Percentiles rank a stretch among this genome's conserved stretches.
Conservation (phyloP, 148 eudicot species). For the Vaccinium myrtillus region DNA sequence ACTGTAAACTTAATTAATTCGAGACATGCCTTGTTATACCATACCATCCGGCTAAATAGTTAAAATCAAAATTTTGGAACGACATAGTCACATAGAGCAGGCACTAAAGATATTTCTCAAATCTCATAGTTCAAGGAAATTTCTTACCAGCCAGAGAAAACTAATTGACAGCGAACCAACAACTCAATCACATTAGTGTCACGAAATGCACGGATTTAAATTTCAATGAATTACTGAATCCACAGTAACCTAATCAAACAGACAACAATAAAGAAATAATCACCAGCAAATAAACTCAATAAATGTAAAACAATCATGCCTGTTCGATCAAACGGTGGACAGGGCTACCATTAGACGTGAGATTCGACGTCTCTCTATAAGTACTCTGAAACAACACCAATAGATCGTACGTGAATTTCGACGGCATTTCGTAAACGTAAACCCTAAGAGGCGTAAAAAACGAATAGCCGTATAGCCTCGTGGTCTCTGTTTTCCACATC, state of each 20-base stretch:
- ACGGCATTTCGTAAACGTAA: conserved; percentile 91
- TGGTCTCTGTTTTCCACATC: conserved; percentile 48
- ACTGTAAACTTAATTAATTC: no score
- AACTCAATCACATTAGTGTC: no score
- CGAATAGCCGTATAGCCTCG: conserved; percentile 29
- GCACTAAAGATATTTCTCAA: no score
- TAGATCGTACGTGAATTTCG: conserved; percentile 85
- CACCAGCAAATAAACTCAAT: not conserved
- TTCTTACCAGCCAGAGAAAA: no score
- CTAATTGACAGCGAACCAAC: no score
- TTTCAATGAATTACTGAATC: not conserved
- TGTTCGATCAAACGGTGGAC: conserved; percentile 84
- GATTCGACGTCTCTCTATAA: conserved; percentile 62
- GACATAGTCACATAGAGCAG: no score
- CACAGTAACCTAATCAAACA: not conserved
- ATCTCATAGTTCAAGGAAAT: no score
- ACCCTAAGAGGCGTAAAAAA: conserved; percentile 57
- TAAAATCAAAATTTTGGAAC: no score
- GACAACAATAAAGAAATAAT: not conserved
- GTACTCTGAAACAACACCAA: conserved; percentile 60
- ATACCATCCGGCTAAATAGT: no score
- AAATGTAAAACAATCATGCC: conserved; percentile 23
- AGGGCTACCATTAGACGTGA: conserved; percentile 95
- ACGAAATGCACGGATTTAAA: not conserved
- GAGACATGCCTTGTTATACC: no score